phyloP scores from a whole-genome alignment of 2,329 filamentous ascomycete species.

The Stagonosporopsis cucurbitacearum region DNA sequence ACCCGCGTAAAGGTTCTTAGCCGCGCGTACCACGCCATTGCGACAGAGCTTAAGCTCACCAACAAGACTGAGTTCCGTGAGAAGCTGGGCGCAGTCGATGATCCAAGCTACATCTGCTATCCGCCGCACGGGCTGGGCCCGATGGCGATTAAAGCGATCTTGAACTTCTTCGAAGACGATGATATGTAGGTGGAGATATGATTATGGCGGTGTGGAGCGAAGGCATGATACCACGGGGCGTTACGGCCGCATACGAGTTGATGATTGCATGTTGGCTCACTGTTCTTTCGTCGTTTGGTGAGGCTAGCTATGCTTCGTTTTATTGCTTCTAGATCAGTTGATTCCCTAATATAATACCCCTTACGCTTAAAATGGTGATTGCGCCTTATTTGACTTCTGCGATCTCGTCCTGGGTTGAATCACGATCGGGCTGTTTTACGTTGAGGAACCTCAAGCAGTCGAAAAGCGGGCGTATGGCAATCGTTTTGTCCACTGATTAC shows the following conservation, averaged over 20 bases:
- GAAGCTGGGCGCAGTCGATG: slow-evolving; percentile 85
- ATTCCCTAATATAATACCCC: slow-evolving; percentile 19
- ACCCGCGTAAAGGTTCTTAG: slow-evolving; percentile 81
- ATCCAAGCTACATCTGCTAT: slow-evolving; percentile 89
- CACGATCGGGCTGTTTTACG: neutral
- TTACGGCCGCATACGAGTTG: slow-evolving; percentile 17
- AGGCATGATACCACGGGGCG: slow-evolving; percentile 27
- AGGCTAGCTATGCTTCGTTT: slow-evolving; percentile 10
- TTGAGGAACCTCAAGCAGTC: too few species aligned
- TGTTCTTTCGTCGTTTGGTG: neutral
- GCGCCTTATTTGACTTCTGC: neutral
- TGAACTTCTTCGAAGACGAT: slow-evolving; percentile 81
- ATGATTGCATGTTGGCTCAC: slow-evolving; percentile 12
- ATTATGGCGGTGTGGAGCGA: slow-evolving; percentile 12
- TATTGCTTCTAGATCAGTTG: slow-evolving; percentile 8
- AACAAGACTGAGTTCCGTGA: slow-evolving; percentile 88
- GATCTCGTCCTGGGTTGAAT: neutral
- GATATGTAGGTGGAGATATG: slow-evolving; percentile 33
- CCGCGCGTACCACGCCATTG: slow-evolving; percentile 80
- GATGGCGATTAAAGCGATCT: slow-evolving; percentile 80
- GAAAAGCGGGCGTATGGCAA: too few species aligned
- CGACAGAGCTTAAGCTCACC: slow-evolving; percentile 80
- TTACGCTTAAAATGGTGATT: neutral
- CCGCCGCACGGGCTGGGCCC: slow-evolving; percentile 84
- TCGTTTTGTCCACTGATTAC: too few species aligned